A percentile compares a stretch with the other conserved stretches of the same genome.
Conservation (phyloP, 805 yeast genomes). For the Lachancea mirantina region DNA sequence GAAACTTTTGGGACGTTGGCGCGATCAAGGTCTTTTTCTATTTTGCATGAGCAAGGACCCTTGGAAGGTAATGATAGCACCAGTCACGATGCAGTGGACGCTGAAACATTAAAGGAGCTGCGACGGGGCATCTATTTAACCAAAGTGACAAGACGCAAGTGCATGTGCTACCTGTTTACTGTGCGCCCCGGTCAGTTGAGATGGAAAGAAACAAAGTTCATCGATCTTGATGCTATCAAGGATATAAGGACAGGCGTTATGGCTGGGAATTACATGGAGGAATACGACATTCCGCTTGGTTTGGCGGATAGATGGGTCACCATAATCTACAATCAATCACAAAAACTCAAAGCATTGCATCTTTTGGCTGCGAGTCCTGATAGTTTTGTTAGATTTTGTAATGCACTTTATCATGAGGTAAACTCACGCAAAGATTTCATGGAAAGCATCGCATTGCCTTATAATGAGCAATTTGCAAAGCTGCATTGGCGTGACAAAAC, state of each 20-base stretch:
- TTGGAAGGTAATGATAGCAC: too few relatives aligned
- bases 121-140: constrained; percentile 20
- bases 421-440: constrained; percentile 53
- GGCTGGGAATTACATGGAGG: constrained; percentile 82
- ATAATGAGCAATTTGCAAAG: constrained; percentile 49
- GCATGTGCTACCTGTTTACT: constrained; percentile 18
- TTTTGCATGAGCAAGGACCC: too few relatives aligned
- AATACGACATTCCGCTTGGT: constrained; percentile 64
- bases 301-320: constrained; percentile 71
- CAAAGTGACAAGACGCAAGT: constrained; percentile 28
- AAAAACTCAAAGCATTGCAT: constrained; percentile 72
- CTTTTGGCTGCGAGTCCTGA: constrained; percentile 51
- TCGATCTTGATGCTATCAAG: constrained; percentile 29
- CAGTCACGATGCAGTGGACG: too few relatives aligned
- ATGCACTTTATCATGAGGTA: constrained; percentile 49
- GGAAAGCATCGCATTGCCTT: constrained; percentile 56
- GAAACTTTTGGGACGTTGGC: too few relatives aligned
- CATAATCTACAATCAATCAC: constrained; percentile 56
- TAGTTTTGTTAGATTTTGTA: constrained; percentile 49
- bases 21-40: too few relatives aligned
- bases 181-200: constrained; percentile 18
- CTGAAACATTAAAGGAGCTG: too few relatives aligned
- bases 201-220: constrained; percentile 25
- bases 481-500: constrained; percentile 56
- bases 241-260: constrained; percentile 47